Base-by-base conservation (phyloP, 805 yeast genomes). In the Candida tammaniensis region DNA sequence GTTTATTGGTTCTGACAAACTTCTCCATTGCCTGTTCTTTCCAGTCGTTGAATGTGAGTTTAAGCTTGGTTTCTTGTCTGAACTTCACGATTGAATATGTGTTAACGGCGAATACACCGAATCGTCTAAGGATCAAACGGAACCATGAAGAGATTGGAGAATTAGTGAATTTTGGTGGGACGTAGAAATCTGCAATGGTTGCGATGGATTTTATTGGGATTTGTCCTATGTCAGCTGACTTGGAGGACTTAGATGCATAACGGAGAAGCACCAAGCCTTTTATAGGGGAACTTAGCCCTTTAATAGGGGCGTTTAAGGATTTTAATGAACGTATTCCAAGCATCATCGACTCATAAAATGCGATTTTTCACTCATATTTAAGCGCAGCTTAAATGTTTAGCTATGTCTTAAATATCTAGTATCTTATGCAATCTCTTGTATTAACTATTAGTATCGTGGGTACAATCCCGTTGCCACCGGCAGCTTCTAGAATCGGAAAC, bases 21-120 rank as follows among this genome's bases (percentile, higher is more conserved):
- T 68, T 68, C 47, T 86, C 86, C 47, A 89, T 78, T 6, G 95
- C 95, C 19, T 72, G 72, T 58, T 87, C 91, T 57, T 85, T 86
- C 96, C 96, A 89, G 40, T 79, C 74, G 20, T 89, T 86, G 57
- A 78, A 82, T 37, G 73, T 53, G 24, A 78, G 75, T 17, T 57
- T 59, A 39, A 59, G 52, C 24, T 58, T 57, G 23, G 70, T 61
- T 31, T 67, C 73, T 27, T 57, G 52, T 56, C 64, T 71, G 49
- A 59, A 74, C 43, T 68, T 68, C 36, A 66, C 70, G 4, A 72
- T 66, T 40, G 67, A 70, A 35, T 69, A 69, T 27, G 88, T 79
- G 55, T 82, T 84, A 54, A 77, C 72, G 24, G 86, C 81, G 48
- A 80, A 77, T 31, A 78, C 57, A 7, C 81, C 88, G 27, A 83